phyloP scores from a whole-genome alignment of 768 basidiomycete species.

The Leccinum truebloodii region DNA sequence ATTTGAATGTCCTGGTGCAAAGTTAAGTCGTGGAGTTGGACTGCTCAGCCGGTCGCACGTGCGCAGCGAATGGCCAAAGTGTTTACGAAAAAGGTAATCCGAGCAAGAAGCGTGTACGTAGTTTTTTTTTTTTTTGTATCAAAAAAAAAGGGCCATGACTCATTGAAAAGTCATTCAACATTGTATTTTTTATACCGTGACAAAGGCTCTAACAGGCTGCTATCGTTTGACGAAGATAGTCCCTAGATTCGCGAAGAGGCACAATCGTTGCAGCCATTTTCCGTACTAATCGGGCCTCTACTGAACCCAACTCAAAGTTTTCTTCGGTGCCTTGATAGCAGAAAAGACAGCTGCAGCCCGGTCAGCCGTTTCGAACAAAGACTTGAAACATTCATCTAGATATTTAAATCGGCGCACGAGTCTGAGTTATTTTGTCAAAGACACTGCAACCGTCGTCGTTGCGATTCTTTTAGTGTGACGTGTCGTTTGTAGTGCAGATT shows the following conservation, averaged over 20 bases:
- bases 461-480: neutral
- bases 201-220: no score
- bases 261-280: no score
- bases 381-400: neutral
- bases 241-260: neutral
- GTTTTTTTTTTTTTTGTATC: no score
- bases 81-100: slow-evolving; percentile 18
- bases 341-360: neutral
- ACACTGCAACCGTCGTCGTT: no score
- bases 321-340: slow-evolving; percentile 1
- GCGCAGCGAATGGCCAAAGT: slow-evolving; percentile 13
- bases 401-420: neutral
- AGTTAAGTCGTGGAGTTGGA: slow-evolving; percentile 12
- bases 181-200: no score
- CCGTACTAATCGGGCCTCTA: no score
- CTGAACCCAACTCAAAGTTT: neutral
- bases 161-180: neutral
- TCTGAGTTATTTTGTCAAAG: neutral
- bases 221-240: neutral
- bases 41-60: slow-evolving; percentile 21
- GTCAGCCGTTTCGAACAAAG: no score
- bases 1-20: neutral
- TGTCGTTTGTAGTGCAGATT: neutral
- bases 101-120: neutral
- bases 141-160: no score